These are phyloP conservation scores for Nannochloropsis oceanica DNA, from an alignment of 108 stramenopile species.

Conservation along the genomic window DNA sequence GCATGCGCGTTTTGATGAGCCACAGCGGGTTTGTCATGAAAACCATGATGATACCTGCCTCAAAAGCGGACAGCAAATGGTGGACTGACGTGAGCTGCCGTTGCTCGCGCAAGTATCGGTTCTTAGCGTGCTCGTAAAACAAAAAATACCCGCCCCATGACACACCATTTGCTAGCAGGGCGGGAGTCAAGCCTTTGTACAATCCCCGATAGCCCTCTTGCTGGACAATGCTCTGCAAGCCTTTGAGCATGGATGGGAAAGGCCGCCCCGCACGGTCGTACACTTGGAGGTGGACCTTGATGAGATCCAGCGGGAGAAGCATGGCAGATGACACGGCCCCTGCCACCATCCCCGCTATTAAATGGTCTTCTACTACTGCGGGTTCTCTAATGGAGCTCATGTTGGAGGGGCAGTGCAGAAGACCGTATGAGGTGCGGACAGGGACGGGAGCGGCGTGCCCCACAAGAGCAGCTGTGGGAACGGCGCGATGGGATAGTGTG, in stretches of 20 bases:
- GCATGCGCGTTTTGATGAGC: constrained; percentile 91
- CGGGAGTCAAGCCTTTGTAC: constrained; percentile 77
- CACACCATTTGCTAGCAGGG: constrained; percentile 67
- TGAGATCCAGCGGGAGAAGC: constrained; percentile 80
- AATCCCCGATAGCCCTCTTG: constrained; percentile 66
- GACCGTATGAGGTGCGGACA: no score
- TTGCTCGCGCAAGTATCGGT: neutral
- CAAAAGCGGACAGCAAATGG: constrained; percentile 30
- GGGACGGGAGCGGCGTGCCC: no score
- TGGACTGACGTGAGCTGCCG: constrained; percentile 18
- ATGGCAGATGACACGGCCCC: constrained; percentile 31
- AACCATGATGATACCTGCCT: constrained; percentile 73
- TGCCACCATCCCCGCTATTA: constrained; percentile 18
- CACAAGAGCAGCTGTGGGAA: no score
- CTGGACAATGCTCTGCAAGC: constrained; percentile 44
- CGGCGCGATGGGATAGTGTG: no score
- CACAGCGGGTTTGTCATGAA: constrained; percentile 88
- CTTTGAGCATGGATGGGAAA: constrained; percentile 6
- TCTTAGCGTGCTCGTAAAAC: constrained; percentile 79
- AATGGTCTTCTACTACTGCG: constrained; percentile 6
- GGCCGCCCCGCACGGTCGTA: constrained; percentile 16
- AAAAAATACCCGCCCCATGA: constrained; percentile 97
- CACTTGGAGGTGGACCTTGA: constrained; percentile 52
- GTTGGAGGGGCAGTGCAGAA: neutral
- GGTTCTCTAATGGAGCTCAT: neutral